Conservation (phyloP, 1,284 basidiomycete genomes). For the Psilocybe mexicana region DNA sequence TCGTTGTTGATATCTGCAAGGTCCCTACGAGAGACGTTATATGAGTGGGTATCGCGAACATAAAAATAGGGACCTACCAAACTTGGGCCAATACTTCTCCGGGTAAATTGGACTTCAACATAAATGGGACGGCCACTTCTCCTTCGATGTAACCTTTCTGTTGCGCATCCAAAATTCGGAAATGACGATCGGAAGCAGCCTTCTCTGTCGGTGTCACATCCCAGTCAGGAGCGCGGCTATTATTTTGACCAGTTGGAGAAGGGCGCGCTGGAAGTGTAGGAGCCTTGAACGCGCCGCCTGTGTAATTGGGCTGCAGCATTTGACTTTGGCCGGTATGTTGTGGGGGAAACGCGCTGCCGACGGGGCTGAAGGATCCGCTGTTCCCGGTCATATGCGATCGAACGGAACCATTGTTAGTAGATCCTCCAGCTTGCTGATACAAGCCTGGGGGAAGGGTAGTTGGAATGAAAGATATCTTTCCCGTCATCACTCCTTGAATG, state of each 20-base stretch:
- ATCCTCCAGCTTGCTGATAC: conserved; percentile 80
- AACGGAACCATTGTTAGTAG: conserved; percentile 35
- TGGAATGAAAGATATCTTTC: conserved; percentile 76
- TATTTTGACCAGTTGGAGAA: conserved; percentile 34
- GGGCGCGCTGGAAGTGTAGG: conserved; percentile 47
- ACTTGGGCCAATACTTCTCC: conserved; percentile 86
- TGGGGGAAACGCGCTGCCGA: conserved; percentile 44
- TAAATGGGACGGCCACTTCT: conserved; percentile 93
- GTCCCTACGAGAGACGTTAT: conserved; percentile 62
- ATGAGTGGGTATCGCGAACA: conserved; percentile 2
- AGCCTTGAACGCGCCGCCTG: conserved; percentile 34
- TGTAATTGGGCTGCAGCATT: conserved; percentile 41
- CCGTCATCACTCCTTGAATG: conserved; percentile 90
- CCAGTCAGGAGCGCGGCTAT: conserved; percentile 55
- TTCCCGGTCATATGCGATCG: conserved; percentile 60
- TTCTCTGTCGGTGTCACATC: conserved; percentile 87
- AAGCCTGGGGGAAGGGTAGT: conserved; percentile 80
- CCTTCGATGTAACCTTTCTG: conserved; percentile 87
- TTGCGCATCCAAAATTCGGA: conserved; percentile 79
- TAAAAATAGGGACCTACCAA: conserved; percentile 62
- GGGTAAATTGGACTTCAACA: conserved; percentile 89
- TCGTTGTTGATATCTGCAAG: conserved; percentile 90
- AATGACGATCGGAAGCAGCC: conserved; percentile 78
- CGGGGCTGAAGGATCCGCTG: conserved; percentile 58
- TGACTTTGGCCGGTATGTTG: conserved; percentile 66